Evolutionary conservation across 805 yeast genomes (phyloP).

Genomic region (Ogataea ganodermae): DNA sequence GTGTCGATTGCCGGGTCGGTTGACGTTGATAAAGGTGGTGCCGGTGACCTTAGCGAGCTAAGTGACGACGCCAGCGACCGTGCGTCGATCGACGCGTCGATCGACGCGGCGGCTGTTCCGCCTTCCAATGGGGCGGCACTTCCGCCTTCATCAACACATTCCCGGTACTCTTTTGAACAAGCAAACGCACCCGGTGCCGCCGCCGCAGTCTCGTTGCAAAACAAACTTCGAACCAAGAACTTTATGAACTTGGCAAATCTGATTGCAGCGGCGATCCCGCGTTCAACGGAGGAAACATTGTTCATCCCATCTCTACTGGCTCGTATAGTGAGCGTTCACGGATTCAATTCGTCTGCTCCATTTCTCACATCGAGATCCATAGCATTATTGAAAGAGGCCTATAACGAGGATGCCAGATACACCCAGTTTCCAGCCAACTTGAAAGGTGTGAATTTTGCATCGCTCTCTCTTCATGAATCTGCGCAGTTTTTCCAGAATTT

Average conservation of each 20-base stretch:
- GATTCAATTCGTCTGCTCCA: constrained; percentile 72
- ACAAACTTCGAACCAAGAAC: constrained; percentile 44
- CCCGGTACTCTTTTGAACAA: constrained; percentile 51
- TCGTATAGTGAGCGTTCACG: constrained; percentile 67
- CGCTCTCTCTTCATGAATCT: constrained; percentile 44
- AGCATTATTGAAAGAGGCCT: constrained; percentile 63
- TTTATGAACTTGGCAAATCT: constrained; percentile 51
- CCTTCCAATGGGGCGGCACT: not conserved
- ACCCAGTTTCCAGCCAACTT: constrained; percentile 36
- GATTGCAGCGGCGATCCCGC: constrained; percentile 72
- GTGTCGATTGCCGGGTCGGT: constrained; percentile 67
- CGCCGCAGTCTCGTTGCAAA: constrained; percentile 60
- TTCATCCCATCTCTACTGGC: constrained; percentile 74
- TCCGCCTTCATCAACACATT: not conserved
- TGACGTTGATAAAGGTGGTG: constrained; percentile 41
- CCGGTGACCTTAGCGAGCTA: constrained; percentile 21
- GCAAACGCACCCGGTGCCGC: constrained; percentile 77
- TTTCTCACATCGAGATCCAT: constrained; percentile 68
- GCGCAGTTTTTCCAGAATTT: constrained; percentile 45
- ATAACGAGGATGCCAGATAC: constrained; percentile 35
- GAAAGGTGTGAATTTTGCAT: constrained; percentile 40
- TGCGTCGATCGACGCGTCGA: constrained; percentile 29
- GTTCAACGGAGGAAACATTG: constrained; percentile 77
- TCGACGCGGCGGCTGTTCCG: constrained; percentile 25
- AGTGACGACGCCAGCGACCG: constrained; percentile 43